Evolutionary conservation across 2,329 filamentous ascomycete genomes (phyloP).

Genomic region (Teratosphaeria destructans): DNA sequence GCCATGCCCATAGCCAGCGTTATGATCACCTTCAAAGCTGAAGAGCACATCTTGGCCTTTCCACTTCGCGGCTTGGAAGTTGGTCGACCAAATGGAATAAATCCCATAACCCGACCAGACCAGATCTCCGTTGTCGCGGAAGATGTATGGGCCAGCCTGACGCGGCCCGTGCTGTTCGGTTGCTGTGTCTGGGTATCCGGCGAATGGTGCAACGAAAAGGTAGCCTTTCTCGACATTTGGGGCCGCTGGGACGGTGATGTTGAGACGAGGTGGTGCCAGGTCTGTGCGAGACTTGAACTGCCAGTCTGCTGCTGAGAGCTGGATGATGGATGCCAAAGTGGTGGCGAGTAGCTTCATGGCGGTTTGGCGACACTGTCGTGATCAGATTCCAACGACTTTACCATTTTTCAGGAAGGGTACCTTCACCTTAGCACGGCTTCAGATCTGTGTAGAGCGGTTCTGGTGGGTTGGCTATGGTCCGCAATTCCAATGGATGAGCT

Average conservation of each 20-base stretch:
- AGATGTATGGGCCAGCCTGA: conserved; percentile 25
- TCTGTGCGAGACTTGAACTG: neutral
- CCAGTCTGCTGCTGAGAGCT: neutral
- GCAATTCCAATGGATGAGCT: neutral
- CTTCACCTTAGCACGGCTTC: neutral
- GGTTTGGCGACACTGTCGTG: neutral
- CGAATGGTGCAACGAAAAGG: neutral
- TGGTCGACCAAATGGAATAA: conserved; percentile 21
- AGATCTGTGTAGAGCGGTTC: neutral
- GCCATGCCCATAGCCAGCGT: conserved; percentile 18
- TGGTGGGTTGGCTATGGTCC: neutral
- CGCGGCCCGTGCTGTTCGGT: neutral
- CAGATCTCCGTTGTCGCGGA: conserved; percentile 23
- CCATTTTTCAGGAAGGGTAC: neutral
- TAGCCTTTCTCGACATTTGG: neutral
- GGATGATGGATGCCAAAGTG: neutral
- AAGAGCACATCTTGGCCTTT: conserved; percentile 27
- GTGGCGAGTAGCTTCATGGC: neutral
- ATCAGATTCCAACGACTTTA: neutral
- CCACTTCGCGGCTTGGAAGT: conserved; percentile 26
- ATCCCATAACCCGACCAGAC: conserved; percentile 35
- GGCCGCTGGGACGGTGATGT: neutral
- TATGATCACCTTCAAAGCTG: conserved; percentile 26
- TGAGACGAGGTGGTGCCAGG: neutral
- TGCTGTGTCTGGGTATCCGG: neutral